phyloP scores from a whole-genome alignment of 257 asterid genomes.

The Petrea volubilis region DNA sequence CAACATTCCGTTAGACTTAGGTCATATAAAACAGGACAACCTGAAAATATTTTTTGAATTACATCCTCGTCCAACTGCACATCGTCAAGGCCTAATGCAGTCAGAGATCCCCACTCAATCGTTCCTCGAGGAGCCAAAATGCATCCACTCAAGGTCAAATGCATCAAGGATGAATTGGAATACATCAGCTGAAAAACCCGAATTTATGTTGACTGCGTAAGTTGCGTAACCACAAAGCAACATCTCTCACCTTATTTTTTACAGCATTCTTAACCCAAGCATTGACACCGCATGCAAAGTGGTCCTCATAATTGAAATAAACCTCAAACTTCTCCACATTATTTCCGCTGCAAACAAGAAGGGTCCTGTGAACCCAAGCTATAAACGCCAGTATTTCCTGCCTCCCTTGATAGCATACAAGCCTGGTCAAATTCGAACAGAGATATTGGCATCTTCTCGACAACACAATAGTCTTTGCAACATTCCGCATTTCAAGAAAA shows the following conservation, averaged over 20 bases:
- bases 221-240: neutral
- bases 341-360: neutral
- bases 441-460: constrained; percentile 20
- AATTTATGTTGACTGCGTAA: neutral
- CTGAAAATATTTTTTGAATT: neutral
- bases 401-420: neutral
- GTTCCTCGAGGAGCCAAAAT: neutral
- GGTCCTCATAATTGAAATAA: neutral
- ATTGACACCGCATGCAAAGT: neutral
- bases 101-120: constrained; percentile 18
- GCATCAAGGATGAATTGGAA: neutral
- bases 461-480: constrained; percentile 2
- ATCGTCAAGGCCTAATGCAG: neutral
- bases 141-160: neutral
- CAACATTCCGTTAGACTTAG: neutral
- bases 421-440: constrained; percentile 8
- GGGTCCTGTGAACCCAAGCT: neutral
- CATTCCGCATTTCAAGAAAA: neutral
- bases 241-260: constrained; percentile 5
- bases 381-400: neutral
- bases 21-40: constrained; percentile 13
- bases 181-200: neutral
- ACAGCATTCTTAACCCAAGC: constrained; percentile 10
- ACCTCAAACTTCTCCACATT: neutral
- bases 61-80: neutral